Percentiles rank a stretch among this genome's conserved stretches.
Conservation (phyloP, 2,329 filamentous ascomycete species). For the Ascomycota sp. region DNA sequence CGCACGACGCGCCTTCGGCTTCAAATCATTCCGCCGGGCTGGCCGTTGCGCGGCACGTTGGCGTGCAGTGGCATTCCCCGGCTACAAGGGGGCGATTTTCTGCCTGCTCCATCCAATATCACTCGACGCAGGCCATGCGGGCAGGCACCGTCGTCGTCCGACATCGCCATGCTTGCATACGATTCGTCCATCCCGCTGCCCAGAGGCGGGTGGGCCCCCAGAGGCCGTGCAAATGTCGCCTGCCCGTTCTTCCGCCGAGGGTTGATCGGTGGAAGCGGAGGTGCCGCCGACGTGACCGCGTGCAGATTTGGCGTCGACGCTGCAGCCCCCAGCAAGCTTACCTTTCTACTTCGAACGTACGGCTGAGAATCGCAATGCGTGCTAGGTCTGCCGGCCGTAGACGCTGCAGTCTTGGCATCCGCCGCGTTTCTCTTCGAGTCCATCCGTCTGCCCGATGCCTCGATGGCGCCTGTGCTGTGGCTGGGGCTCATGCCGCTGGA, state of each 20-base stretch:
- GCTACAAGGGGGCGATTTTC: no score
- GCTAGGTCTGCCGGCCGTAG: constrained; percentile 23
- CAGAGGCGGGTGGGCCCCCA: constrained; percentile 6
- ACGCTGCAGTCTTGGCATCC: constrained; percentile 26
- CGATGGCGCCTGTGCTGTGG: constrained; percentile 1
- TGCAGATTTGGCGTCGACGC: constrained; percentile 18
- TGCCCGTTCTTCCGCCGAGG: constrained; percentile 28
- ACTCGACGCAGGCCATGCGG: constrained; percentile 21
- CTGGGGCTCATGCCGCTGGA: constrained; percentile 2
- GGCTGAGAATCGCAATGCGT: constrained; percentile 13
- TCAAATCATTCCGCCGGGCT: constrained; percentile 27
- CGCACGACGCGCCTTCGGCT: no score
- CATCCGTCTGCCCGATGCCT: constrained; percentile 13
- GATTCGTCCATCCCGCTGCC: not conserved
- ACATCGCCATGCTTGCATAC: constrained; percentile 5
- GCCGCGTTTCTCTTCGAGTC: constrained; percentile 28
- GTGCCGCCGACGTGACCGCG: constrained; percentile 12
- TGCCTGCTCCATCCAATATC: constrained; percentile 17
- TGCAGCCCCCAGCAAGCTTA: constrained; percentile 13
- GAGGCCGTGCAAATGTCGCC: constrained; percentile 15
- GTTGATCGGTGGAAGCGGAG: constrained; percentile 37
- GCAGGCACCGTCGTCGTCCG: constrained; percentile 18
- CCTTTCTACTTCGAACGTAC: constrained; percentile 13
- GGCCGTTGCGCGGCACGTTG: constrained; percentile 9
- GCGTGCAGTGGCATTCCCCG: constrained; percentile 9